Base-by-base conservation (phyloP, 1,139 yeast genomes). In the Candida neerlandica region DNA sequence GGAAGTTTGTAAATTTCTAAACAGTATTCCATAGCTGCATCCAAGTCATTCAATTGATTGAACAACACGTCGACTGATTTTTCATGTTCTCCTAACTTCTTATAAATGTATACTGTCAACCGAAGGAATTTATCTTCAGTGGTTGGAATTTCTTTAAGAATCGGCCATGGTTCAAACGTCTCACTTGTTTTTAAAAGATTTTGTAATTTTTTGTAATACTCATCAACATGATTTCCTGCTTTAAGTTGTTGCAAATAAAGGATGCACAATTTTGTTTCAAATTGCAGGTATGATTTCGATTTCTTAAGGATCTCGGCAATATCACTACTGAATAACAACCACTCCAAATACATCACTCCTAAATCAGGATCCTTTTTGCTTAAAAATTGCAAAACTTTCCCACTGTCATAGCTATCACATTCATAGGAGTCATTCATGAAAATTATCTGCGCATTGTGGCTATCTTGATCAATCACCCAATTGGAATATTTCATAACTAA, bases 381-480 rank as follows among this genome's bases (percentile, higher is more conserved):
- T 27, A 66, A 51, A 67, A 81, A 75, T 1, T 78, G 75, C 45
- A 85, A 71, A 0, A 90, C 86, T 57, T 75, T 72, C 14, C 66
- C 55, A 43, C 77, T 73, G 53, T 88, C 81, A 49, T 85, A 77
- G 16, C 82, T 72, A 49, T 81, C 86, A 54, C 89, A 80, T 58
- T 83, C 85, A 12, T 79, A 76, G 0, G 86, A 71, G 49, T 86
- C 87, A 53, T 81, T 85, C 75, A 89, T 75, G 56, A 92, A 92
- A 0, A 92, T 72, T 7, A 75, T 70, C 2, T 64, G 61, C 1
- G 69, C 65, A 40, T 76, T 71, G 12, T 55, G 51, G 3, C 56
- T 55, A 7, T 41, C 50, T 11, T 57, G 54, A 6, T 70, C 66
- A 29, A 88, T 66, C 0, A 89, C 76, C 82, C 86, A 81, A 34